Conservation (phyloP, 495 filamentous ascomycete genomes). For the Jackrogersella minutella region DNA sequence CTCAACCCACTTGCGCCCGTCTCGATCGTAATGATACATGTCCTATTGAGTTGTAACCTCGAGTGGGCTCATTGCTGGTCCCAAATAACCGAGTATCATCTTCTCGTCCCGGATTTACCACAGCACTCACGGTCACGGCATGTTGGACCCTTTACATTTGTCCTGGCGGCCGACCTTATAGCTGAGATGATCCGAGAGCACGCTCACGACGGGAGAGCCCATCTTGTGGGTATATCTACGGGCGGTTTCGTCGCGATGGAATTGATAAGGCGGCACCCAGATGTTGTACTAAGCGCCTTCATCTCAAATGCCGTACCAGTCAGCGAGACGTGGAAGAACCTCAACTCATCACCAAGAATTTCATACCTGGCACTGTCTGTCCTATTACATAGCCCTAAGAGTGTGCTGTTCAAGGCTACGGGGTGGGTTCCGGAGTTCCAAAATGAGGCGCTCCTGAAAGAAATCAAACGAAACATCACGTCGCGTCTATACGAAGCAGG, state of each 20-base stretch:
- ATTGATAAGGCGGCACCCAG: conserved; percentile 40
- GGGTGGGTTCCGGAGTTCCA: conserved; percentile 29
- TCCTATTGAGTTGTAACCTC: conserved; percentile 45
- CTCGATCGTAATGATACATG: conserved; percentile 49
- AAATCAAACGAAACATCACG: conserved; percentile 40
- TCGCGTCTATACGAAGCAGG: conserved; percentile 17
- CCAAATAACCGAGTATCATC: conserved; percentile 45
- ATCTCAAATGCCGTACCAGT: conserved; percentile 42
- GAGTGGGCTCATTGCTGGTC: conserved; percentile 45
- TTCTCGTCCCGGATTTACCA: conserved; percentile 46
- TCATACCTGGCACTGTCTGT: conserved; percentile 26
- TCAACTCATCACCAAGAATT: conserved; percentile 33
- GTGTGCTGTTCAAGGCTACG: conserved; percentile 24
- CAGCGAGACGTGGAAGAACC: conserved; percentile 25
- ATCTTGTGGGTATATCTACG: conserved; percentile 46
- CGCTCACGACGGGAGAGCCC: conserved; percentile 42
- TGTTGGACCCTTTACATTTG: conserved; percentile 36
- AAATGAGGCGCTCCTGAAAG: conserved; percentile 38
- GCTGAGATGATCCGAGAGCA: conserved; percentile 44
- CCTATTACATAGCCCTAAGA: conserved; percentile 28
- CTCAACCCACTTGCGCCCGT: conserved; percentile 32
- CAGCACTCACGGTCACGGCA: conserved; percentile 43
- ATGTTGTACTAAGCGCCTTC: conserved; percentile 38
- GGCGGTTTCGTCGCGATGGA: conserved; percentile 43
- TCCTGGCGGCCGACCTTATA: conserved; percentile 35